Evolutionary conservation across 768 basidiomycete species (phyloP).

Genomic region (Suillus tomentosus): DNA sequence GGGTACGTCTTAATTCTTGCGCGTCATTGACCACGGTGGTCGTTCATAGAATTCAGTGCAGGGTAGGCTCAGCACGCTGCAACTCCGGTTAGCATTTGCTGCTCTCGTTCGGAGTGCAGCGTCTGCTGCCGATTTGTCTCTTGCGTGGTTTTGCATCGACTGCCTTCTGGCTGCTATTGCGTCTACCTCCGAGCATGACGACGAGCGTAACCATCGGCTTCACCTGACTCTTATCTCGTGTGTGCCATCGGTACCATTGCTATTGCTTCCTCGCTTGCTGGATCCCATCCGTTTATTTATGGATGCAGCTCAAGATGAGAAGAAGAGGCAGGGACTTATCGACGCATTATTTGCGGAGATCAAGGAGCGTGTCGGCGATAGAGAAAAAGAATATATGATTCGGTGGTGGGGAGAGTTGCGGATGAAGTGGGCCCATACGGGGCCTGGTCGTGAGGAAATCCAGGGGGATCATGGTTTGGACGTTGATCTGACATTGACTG

Average conservation of each 20-base stretch:
- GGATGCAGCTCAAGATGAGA: conserved; percentile 30
- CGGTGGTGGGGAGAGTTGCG: conserved; percentile 70
- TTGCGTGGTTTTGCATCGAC: conserved; percentile 74
- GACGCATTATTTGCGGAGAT: conserved; percentile 66
- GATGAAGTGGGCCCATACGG: conserved; percentile 23
- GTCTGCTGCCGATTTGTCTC: conserved; percentile 41
- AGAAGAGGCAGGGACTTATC: conserved; percentile 47
- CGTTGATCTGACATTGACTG: neutral
- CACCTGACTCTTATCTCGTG: conserved; percentile 65
- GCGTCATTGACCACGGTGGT: conserved; percentile 8
- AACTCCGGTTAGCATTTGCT: conserved; percentile 76
- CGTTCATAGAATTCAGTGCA: conserved; percentile 60
- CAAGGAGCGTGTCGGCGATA: conserved; percentile 63
- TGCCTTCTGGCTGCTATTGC: conserved; percentile 47
- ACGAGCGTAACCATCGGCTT: conserved; percentile 51
- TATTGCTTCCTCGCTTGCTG: conserved; percentile 56
- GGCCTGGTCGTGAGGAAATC: neutral
- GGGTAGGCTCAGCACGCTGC: conserved; percentile 58
- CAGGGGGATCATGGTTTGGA: neutral
- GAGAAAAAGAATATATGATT: conserved; percentile 66
- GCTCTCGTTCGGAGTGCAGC: conserved; percentile 65
- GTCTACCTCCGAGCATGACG: conserved; percentile 13
- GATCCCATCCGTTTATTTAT: conserved; percentile 45
- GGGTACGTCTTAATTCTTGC: neutral
- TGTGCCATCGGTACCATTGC: conserved; percentile 60